Base-by-base conservation (phyloP, 2,329 filamentous ascomycete species). In the Fusarium proliferatum region DNA sequence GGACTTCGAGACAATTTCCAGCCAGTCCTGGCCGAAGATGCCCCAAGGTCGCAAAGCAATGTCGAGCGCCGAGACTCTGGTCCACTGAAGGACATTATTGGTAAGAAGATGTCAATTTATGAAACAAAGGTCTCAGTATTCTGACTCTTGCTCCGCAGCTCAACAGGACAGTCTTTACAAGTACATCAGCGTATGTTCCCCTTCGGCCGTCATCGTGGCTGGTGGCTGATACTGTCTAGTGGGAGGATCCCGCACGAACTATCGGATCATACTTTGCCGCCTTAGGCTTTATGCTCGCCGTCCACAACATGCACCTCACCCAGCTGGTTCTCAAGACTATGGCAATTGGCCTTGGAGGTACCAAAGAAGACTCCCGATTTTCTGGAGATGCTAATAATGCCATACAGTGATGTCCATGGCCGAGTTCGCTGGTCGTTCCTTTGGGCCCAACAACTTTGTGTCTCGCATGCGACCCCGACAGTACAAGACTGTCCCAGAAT, bases 101-200 rank as follows among this genome's bases (percentile, higher is more conserved):
- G 72, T 74, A 63, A 19, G 60, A 30, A 0, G 2, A 36, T 26
- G 26, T 6, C 26, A 26, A 26, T 26, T 26, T 26, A 26, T 26
- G 26, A 26, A 26, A 26, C 26, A 26, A 26, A 26, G 26, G 26
- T 26, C 26, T 26, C 26, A 26, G 26, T 26, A 26, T 26, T 26
- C 61, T 73, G 7, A 68, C n/a, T 28, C 2, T 43, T 1, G 9
- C 4, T 19, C 3, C 5, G 9, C 39, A 75, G 74, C 65, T 9
- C 60, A 76, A 10, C 73, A 76, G 30, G 73, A 76, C 39, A 76
- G 74, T 9, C 73, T 76, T 0, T 76, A 76, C 66, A 76, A 71
- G 39, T 76, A 76, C 63, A 72, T 76, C 61, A 76, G 73, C 7
- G 74, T 76, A 66, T 6, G 71, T 57, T 5, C 16, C 5, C n/a